Evolutionary conservation across 2,329 filamentous ascomycete species (phyloP), one percentile per base, ranked within the genome.

Genomic region (Verticillium zaregamsianum): DNA sequence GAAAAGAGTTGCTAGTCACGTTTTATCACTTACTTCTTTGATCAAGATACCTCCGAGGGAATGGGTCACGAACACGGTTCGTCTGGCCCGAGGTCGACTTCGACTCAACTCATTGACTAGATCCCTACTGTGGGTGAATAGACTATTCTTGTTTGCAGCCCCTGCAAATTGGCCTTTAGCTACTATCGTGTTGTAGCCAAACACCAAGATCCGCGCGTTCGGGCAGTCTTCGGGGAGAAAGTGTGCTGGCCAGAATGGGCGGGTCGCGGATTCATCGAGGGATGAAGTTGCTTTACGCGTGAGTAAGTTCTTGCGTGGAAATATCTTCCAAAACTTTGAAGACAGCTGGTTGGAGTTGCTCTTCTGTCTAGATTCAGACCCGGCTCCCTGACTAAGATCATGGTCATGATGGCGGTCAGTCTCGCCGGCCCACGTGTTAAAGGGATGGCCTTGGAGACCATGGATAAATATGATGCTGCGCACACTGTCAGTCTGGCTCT

Each of bases 1-100:
- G 33, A 2, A 35, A 35, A 35, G 33, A 1, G 1, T 35, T 14
- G 14, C 33, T 35, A 35, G 1, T 11, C 14, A 14, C 4, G 33
- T 2, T 14, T 35, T 14, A 5, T 11, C 2, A 35, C 33, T 35
- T 20, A 56, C 20, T 32, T 65, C 62, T 20, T 67, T 67, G 45
- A 67, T 59, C 7, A 67, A 40, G 12, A 67, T 61, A 0, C 66
- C 64, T 1, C 66, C 66, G 1, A 67, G 45, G 6, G 56, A 61
- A 35, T 67, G 66, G 11, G 61, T 64, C 9, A 67, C 61, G 35
- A 67, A 64, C 31, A 67, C 57, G 5, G 63, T 12, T 1, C 35
- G 58, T 3, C 63, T 62, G 1, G 32, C 45, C 6, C 7, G 49
- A 3, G 9, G 7, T 7, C 15, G 20, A 5, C 39, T 8, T 17